Evolutionary conservation across 2,329 filamentous ascomycete species (phyloP).

Genomic region (Ilyonectria mors-panacis): DNA sequence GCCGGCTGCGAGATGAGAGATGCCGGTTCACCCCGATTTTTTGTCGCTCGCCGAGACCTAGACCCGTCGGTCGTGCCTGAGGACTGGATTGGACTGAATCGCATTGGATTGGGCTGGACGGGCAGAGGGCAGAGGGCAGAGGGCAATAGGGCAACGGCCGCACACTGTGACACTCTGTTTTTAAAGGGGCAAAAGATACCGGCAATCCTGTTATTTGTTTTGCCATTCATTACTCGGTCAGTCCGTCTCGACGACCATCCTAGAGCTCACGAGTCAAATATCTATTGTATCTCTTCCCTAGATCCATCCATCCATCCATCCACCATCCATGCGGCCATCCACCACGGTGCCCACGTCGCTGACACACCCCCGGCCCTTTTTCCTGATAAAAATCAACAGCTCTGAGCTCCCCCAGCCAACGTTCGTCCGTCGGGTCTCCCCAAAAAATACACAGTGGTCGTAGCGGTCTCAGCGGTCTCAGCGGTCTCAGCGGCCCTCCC

Average conservation of each 20-base stretch:
- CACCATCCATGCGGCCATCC: slow-evolving; percentile 39
- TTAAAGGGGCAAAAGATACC: slow-evolving; percentile 19
- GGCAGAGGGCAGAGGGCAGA: slow-evolving; percentile 3
- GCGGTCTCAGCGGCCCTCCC: slow-evolving; percentile 31
- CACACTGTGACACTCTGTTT: slow-evolving; percentile 23
- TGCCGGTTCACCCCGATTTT: slow-evolving; percentile 56
- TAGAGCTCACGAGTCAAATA: slow-evolving; percentile 17
- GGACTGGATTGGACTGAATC: slow-evolving; percentile 2
- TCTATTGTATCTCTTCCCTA: slow-evolving; percentile 9
- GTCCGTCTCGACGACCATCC: neutral
- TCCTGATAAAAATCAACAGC: slow-evolving; percentile 13
- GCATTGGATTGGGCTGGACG: slow-evolving; percentile 20
- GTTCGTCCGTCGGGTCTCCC: slow-evolving; percentile 34
- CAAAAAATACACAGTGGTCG: slow-evolving; percentile 30
- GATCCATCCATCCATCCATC: slow-evolving; percentile 41
- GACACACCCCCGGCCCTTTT: slow-evolving; percentile 31
- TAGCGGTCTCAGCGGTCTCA: slow-evolving; percentile 31
- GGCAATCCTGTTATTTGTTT: slow-evolving; percentile 4
- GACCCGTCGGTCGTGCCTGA: slow-evolving; percentile 39
- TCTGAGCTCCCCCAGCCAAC: slow-evolving; percentile 20
- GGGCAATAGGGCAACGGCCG: slow-evolving; percentile 2
- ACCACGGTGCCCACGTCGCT: slow-evolving; percentile 32
- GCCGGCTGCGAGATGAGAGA: slow-evolving; percentile 49
- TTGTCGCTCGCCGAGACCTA: slow-evolving; percentile 51
- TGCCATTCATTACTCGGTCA: slow-evolving; percentile 17